phyloP scores from a whole-genome alignment of 371 early-diverging fungal genomes.

The Lichtheimia corymbifera region DNA sequence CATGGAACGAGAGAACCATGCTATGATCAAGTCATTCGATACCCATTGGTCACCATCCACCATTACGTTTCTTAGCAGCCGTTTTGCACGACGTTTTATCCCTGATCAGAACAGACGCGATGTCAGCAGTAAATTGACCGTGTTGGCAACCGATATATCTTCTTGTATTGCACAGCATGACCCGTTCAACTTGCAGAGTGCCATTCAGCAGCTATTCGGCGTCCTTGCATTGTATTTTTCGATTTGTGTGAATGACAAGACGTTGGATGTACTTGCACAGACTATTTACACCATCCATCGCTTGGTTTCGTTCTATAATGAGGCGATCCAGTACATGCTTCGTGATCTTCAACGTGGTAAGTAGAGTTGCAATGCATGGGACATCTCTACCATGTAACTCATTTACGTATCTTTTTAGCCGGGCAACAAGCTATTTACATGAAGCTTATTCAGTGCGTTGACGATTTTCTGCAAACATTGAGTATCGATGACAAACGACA shows the following conservation, averaged over 20 bases:
- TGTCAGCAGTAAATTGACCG: background rate
- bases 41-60: background rate
- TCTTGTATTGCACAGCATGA: background rate
- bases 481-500: background rate
- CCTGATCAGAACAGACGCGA: background rate
- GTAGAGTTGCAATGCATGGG: background rate
- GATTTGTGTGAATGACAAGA: background rate
- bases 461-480: background rate
- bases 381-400: background rate
- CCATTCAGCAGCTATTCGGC: background rate
- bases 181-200: background rate
- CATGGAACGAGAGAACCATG: background rate
- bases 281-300: conserved; percentile 2
- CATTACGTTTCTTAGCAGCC: background rate
- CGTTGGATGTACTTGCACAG: background rate
- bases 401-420: background rate
- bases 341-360: background rate
- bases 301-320: background rate
- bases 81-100: background rate
- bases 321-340: conserved; percentile 2
- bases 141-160: background rate
- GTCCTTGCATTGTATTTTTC: background rate
- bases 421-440: background rate
- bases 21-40: background rate
- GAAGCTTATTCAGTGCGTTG: background rate